These are phyloP conservation scores for Sordariomycetes sp. DNA, from an alignment of 2,329 filamentous ascomycete species.

Conservation along the genomic window DNA sequence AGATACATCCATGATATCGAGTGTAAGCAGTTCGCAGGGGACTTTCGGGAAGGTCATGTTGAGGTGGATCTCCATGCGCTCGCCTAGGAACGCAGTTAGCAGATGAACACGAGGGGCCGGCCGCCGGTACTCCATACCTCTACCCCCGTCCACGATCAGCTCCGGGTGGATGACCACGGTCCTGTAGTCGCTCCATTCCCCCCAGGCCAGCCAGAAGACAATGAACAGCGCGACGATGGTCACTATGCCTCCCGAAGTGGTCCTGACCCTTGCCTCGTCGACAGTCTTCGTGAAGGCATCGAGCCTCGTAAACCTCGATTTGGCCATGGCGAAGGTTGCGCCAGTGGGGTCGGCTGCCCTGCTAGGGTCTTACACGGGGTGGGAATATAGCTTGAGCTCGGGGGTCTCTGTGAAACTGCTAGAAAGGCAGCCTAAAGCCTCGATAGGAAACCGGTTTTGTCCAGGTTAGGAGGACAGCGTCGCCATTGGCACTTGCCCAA, in stretches of 20 bases:
- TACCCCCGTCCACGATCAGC: constrained; percentile 88
- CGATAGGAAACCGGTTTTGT: background rate
- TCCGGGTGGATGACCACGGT: constrained; percentile 81
- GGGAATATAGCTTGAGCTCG: background rate
- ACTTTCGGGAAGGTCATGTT: constrained; percentile 93
- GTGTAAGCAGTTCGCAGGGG: constrained; percentile 88
- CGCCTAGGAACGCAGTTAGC: constrained; percentile 41
- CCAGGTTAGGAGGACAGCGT: background rate
- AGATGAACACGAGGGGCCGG: background rate
- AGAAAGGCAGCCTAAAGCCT: background rate
- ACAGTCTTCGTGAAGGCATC: constrained; percentile 99
- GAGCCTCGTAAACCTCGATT: constrained; percentile 90
- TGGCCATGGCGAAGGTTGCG: constrained; percentile 53
- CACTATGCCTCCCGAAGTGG: constrained; percentile 88
- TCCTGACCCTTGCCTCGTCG: constrained; percentile 92
- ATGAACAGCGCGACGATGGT: constrained; percentile 84
- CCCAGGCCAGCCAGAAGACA: constrained; percentile 80
- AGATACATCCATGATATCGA: constrained; percentile 98
- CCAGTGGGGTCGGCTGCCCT: background rate
- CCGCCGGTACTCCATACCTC: constrained; percentile 51
- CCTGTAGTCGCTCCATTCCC: constrained; percentile 93
- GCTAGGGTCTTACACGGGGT: background rate
- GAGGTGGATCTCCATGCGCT: constrained; percentile 98
- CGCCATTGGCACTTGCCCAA: background rate
- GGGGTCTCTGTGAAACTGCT: background rate